Base-by-base conservation (phyloP, 352 stramenopile genomes). In the Globisporangium recalcitrans region DNA sequence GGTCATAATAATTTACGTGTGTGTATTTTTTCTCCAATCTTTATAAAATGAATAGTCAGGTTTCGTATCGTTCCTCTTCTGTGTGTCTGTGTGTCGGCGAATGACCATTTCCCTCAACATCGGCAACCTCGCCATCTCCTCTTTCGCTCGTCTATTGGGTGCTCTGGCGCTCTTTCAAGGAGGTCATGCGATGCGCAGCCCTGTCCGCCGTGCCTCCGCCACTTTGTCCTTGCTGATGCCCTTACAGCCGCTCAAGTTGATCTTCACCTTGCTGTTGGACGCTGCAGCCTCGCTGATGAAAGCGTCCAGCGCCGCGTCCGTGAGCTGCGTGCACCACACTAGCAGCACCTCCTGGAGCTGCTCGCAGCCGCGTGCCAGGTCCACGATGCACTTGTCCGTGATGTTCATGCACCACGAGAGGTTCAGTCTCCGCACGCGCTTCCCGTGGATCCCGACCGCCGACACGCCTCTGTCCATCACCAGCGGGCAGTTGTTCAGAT, bases 351-450 rank as follows among this genome's bases (percentile, higher is more conserved):
- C 80, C 19, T 77, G 62, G 29, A 93, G 70, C 26, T 77, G 63
- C n/a, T 73, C 64, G 51, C 83, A 95, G 26, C 73, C 76, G n/a
- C 69, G 69, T 29, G 81, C 81, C 27, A 95, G 48, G 60, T 87
- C 78, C 60, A 82, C 71, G 32, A 93, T 72, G 52, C 85, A 82
- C 62, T 91, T 88, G 74, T 95, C 87, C 10, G 87, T 95, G 60
- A 95, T 89, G 71, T 94, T 93, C 73, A 93, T 87, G 69, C 85
- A 94, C 87, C 87, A 95, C 52, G 85, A 91, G 31, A 95, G 54
- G 60, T 93, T 90, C 36, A 95, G 63, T 24, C 60, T 67, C 58
- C 88, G 74, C 46, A 95, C 72, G 13, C 75, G 77, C 46, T 82
- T 74, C 26, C 72, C 78, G 46, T 88, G 72, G 4, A 34, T 53